A percentile compares a stretch with the other conserved stretches of the same genome.
These are phyloP conservation scores for Teratosphaeriaceae sp. DNA, from an alignment of 2,329 filamentous ascomycete species.

Conservation along the genomic window DNA sequence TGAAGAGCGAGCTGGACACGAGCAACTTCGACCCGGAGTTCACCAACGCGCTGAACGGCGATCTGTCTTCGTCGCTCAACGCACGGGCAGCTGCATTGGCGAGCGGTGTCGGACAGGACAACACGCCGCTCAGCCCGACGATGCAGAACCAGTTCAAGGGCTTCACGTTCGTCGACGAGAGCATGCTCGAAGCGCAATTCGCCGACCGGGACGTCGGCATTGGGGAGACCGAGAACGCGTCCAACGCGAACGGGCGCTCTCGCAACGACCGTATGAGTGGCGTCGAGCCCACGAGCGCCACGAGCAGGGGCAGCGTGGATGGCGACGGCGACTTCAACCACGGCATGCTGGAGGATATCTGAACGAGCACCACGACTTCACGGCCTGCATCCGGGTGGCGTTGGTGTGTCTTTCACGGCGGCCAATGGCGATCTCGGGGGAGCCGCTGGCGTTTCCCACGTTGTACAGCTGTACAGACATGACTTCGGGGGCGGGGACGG, in stretches of 20 bases:
- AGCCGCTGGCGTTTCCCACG: neutral
- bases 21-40: slow-evolving; percentile 99
- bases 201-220: slow-evolving; percentile 38
- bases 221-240: slow-evolving; percentile 30
- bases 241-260: slow-evolving; percentile 18
- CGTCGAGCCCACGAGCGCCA: slow-evolving; percentile 33
- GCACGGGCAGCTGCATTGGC: slow-evolving; percentile 83
- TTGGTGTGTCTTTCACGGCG: neutral
- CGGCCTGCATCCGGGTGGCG: neutral
- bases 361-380: neutral
- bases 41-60: slow-evolving; percentile 85
- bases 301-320: slow-evolving; percentile 29
- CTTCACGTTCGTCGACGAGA: slow-evolving; percentile 99
- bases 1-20: slow-evolving; percentile 92
- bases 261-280: slow-evolving; percentile 48
- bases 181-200: slow-evolving; percentile 82
- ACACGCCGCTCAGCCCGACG: slow-evolving; percentile 86
- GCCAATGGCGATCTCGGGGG: neutral
- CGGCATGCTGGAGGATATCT: slow-evolving; percentile 34
- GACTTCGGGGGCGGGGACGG: neutral
- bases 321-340: slow-evolving; percentile 43
- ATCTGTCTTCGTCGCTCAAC: slow-evolving; percentile 73
- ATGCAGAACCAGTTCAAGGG: slow-evolving; percentile 98
- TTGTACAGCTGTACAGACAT: neutral
- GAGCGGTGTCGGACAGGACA: slow-evolving; percentile 72